Conservation (phyloP, 208 protist species). For the Crithidia brevicula region DNA sequence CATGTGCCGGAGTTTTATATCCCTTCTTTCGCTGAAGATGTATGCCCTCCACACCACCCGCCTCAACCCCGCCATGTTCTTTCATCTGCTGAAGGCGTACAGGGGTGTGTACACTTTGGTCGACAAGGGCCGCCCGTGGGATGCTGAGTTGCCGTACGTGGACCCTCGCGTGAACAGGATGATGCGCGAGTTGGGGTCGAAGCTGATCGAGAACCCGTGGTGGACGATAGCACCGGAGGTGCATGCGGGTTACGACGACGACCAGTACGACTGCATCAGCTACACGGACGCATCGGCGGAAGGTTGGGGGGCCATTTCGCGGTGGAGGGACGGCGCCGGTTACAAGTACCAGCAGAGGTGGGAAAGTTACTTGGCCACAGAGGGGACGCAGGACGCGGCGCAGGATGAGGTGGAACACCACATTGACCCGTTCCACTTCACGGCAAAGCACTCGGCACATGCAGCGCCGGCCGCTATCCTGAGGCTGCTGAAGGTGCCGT, state of each 20-base stretch:
- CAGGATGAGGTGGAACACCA: not conserved
- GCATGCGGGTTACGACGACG: not conserved
- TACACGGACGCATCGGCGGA: slow-evolving; percentile 2
- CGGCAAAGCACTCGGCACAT: not conserved
- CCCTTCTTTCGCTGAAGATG: not conserved
- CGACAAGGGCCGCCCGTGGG: not conserved
- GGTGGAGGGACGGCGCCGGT: not conserved
- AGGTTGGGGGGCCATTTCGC: not conserved
- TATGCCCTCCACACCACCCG: not conserved
- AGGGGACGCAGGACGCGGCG: not conserved
- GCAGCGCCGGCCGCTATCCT: not conserved
- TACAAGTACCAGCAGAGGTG: slow-evolving; percentile 5
- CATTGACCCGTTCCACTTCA: not conserved
- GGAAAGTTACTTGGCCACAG: not conserved
- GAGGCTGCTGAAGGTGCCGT: not conserved
- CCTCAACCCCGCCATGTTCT: not conserved
- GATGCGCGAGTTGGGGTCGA: not conserved
- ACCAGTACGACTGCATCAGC: not conserved
- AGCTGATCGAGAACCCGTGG: not conserved
- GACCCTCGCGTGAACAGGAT: not conserved
- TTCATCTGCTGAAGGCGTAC: not conserved
- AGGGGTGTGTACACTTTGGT: not conserved
- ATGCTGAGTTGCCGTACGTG: not conserved
- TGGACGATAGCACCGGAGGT: not conserved
- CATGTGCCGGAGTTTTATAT: not conserved